These are phyloP conservation scores for Penicillium sp. DNA, from an alignment of 2,329 filamentous ascomycete species.

Conservation along the genomic window DNA sequence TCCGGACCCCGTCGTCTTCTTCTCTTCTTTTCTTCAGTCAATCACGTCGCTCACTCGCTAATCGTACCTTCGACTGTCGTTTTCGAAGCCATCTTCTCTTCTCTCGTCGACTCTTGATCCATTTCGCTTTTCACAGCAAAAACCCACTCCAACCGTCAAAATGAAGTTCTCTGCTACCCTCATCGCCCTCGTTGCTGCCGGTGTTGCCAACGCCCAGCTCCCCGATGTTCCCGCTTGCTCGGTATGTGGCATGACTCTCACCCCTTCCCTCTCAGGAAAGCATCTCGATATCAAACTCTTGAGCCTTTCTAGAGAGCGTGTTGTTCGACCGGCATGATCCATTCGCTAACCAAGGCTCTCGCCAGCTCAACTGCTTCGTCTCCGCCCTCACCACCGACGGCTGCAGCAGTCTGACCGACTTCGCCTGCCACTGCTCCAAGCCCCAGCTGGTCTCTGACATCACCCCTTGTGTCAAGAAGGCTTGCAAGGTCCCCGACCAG, in stretches of 20 bases:
- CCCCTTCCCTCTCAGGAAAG: no score
- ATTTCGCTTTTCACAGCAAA: background rate
- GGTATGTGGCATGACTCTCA: constrained; percentile 27
- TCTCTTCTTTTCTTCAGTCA: constrained; percentile 6
- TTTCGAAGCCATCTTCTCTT: constrained; percentile 9
- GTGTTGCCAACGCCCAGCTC: constrained; percentile 43
- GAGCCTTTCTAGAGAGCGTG: no score
- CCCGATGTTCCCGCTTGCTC: constrained; percentile 43
- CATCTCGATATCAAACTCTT: background rate
- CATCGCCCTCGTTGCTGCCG: constrained; percentile 38
- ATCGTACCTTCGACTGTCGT: constrained; percentile 16
- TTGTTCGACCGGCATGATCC: background rate
- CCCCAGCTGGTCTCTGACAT: constrained; percentile 37
- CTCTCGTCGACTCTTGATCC: background rate
- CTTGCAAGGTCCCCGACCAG: constrained; percentile 37
- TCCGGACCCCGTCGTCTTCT: constrained; percentile 5
- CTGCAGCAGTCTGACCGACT: constrained; percentile 44
- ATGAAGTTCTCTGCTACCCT: constrained; percentile 31
- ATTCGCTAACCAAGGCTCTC: background rate
- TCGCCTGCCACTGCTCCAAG: constrained; percentile 47
- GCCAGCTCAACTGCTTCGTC: constrained; percentile 45
- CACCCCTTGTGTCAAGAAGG: constrained; percentile 43
- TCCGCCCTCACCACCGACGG: constrained; percentile 38
- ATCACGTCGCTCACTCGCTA: constrained; percentile 12
- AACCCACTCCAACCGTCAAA: constrained; percentile 11